These are phyloP conservation scores for Russula sp. DNA, from an alignment of 768 basidiomycete genomes.

Conservation along the genomic window DNA sequence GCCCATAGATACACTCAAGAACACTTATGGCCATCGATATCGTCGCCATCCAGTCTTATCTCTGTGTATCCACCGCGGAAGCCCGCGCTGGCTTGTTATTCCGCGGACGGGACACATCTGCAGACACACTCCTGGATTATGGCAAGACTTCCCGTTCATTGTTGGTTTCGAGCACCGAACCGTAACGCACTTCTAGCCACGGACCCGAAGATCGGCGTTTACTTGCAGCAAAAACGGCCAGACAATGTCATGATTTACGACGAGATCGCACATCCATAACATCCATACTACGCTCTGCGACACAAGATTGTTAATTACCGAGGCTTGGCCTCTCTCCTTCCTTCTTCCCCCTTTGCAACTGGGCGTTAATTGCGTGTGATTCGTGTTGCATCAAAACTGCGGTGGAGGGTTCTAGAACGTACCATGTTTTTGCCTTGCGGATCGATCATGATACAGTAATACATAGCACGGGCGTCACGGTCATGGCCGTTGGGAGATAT, in stretches of 20 bases:
- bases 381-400: neutral
- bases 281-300: neutral
- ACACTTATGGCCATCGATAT: neutral
- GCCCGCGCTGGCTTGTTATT: neutral
- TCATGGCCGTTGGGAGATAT: neutral
- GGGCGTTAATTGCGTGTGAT: neutral
- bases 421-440: neutral
- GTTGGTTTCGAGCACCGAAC: neutral
- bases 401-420: neutral
- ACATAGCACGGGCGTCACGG: neutral
- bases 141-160: neutral
- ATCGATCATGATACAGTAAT: neutral
- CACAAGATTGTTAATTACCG: neutral
- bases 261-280: neutral
- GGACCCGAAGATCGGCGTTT: conserved; percentile 4
- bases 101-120: conserved; percentile 13
- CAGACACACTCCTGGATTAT: neutral
- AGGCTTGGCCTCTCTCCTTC: neutral
- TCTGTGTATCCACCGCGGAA: neutral
- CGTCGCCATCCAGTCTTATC: neutral
- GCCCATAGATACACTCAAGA: neutral
- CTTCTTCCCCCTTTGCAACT: neutral
- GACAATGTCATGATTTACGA: neutral
- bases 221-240: neutral
- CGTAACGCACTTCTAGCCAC: neutral